These are phyloP conservation scores for Trichoderma pleuroti DNA, from an alignment of 2,329 filamentous ascomycete species.

Conservation along the genomic window DNA sequence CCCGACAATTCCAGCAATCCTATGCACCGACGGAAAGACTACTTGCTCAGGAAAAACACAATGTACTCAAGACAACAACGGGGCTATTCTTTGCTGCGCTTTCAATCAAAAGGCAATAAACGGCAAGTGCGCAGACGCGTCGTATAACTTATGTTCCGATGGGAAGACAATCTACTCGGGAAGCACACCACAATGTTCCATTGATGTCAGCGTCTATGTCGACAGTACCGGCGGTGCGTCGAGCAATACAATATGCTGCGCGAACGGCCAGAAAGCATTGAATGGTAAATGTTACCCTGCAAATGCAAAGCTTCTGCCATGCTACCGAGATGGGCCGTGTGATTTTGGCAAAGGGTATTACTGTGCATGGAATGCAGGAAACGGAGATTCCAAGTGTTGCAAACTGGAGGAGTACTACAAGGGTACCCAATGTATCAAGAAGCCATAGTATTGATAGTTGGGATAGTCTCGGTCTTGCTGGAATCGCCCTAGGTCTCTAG, in stretches of 20 bases:
- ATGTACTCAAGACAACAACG: neutral
- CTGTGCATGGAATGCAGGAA: neutral
- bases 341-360: neutral
- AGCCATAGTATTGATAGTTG: neutral
- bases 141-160: neutral
- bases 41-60: neutral
- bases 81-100: neutral
- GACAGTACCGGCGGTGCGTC: neutral
- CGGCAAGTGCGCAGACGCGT: neutral
- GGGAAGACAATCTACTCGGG: neutral
- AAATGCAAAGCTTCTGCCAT: neutral
- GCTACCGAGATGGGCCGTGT: neutral
- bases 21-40: neutral
- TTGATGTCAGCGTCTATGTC: neutral
- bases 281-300: constrained; percentile 4
- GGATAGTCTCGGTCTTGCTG: neutral
- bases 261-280: neutral
- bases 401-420: neutral
- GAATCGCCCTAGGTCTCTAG: neutral
- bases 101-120: neutral
- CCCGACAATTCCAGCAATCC: neutral
- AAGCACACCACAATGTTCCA: neutral
- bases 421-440: neutral
- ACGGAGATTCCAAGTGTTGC: neutral
- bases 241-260: neutral